These are phyloP conservation scores for Herpomyces periplanetae DNA, from an alignment of 2,329 filamentous ascomycete species.

Conservation along the genomic window DNA sequence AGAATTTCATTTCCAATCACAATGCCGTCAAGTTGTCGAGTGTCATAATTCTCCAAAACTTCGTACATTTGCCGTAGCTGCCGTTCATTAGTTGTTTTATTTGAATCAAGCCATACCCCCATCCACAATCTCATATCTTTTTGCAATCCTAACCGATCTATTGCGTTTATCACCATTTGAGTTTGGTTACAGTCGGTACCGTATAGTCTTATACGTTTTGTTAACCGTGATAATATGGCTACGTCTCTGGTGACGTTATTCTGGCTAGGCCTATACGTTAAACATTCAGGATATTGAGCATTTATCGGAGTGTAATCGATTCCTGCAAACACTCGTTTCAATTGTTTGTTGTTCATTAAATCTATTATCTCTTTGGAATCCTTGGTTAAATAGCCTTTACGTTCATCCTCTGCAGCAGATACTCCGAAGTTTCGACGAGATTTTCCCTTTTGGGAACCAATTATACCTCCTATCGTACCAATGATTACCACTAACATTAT, in stretches of 20 bases:
- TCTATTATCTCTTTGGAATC: conserved; percentile 40
- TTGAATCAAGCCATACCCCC: conserved; percentile 62
- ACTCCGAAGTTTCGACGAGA: conserved; percentile 8
- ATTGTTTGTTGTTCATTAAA: conserved; percentile 33
- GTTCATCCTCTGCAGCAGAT: conserved; percentile 18
- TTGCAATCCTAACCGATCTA: conserved; percentile 26
- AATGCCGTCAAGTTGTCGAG: conserved; percentile 16
- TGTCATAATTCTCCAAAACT: conserved; percentile 27
- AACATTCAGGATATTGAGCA: conserved; percentile 51
- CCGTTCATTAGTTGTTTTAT: conserved; percentile 40
- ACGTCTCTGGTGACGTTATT: conserved; percentile 80
- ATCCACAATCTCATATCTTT: conserved; percentile 59
- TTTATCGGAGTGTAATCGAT: conserved; percentile 85
- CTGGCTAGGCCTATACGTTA: conserved; percentile 36
- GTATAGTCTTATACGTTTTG: conserved; percentile 53
- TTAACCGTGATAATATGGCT: conserved; percentile 57
- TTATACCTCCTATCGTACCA: too few species aligned
- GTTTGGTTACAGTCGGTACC: conserved; percentile 95
- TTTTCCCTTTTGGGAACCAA: too few species aligned
- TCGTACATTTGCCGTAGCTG: conserved; percentile 53
- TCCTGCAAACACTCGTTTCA: conserved; percentile 77
- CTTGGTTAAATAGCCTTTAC: conserved; percentile 28
- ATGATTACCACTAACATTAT: too few species aligned
- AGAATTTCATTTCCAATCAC: conserved; percentile 23
- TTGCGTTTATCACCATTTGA: conserved; percentile 53